Evolutionary conservation across 352 stramenopile species (phyloP).

Genomic region (Lagenidium giganteum): DNA sequence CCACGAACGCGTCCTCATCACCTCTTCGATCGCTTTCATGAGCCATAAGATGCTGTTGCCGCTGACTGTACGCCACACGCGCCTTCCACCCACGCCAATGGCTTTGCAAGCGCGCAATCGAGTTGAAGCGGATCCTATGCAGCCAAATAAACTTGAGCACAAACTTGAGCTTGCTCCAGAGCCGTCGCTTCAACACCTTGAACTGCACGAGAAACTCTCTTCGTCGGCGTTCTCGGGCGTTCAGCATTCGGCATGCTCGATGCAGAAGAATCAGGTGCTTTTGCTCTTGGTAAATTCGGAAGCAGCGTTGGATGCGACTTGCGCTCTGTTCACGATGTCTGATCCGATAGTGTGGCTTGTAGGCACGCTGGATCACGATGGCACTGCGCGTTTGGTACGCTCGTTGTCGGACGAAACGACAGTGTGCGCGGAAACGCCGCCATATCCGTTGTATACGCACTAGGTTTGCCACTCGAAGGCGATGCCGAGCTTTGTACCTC

Average conservation of each 20-base stretch:
- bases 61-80: not conserved
- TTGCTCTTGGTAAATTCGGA: slow-evolving; percentile 32
- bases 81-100: slow-evolving; percentile 22
- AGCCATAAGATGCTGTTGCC: not conserved
- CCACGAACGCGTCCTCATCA: slow-evolving; percentile 10
- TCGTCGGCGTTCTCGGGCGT: slow-evolving; percentile 13
- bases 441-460: slow-evolving; percentile 33
- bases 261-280: slow-evolving; percentile 31
- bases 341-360: slow-evolving; percentile 17
- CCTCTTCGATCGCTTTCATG: not conserved
- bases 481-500: slow-evolving; percentile 26
- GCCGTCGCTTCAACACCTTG: slow-evolving; percentile 9
- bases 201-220: slow-evolving; percentile 15
- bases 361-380: slow-evolving; percentile 26
- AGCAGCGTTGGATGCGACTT: slow-evolving; percentile 31
- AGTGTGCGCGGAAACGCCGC: slow-evolving; percentile 17
- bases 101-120: slow-evolving; percentile 17
- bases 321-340: slow-evolving; percentile 16
- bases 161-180: slow-evolving; percentile 17
- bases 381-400: slow-evolving; percentile 21
- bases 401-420: not conserved
- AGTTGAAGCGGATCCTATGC: not conserved
- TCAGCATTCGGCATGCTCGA: slow-evolving; percentile 23
- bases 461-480: slow-evolving; percentile 16
- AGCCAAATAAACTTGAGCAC: slow-evolving; percentile 14